A percentile compares a stretch with the other conserved stretches of the same genome.
Evolutionary conservation across 2,329 filamentous ascomycete species (phyloP).

Genomic region (Lachnellula occidentalis): DNA sequence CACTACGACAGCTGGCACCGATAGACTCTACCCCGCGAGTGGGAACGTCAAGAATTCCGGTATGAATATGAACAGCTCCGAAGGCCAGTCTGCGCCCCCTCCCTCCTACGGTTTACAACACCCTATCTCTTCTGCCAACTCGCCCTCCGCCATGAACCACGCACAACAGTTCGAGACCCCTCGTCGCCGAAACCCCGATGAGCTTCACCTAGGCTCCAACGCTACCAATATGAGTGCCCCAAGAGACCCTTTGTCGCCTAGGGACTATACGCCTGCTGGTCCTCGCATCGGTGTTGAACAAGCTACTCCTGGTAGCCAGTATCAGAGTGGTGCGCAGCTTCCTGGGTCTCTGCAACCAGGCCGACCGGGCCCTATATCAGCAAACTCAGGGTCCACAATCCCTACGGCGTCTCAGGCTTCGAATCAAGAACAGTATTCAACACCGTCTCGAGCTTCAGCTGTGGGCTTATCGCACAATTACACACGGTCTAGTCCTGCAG

Average conservation of each 20-base stretch:
- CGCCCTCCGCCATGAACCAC: slow-evolving; percentile 36
- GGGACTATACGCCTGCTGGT: slow-evolving; percentile 42
- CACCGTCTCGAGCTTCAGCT: slow-evolving; percentile 60
- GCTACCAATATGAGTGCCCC: slow-evolving; percentile 29
- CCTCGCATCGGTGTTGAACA: slow-evolving; percentile 56
- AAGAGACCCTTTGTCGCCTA: slow-evolving; percentile 31
- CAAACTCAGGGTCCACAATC: slow-evolving; percentile 53
- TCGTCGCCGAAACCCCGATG: slow-evolving; percentile 48
- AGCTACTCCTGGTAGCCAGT: slow-evolving; percentile 44
- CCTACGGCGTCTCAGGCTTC: slow-evolving; percentile 49
- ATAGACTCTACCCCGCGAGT: slow-evolving; percentile 36
- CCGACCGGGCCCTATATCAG: slow-evolving; percentile 46
- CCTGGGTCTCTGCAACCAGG: slow-evolving; percentile 58
- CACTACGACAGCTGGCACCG: slow-evolving; percentile 35
- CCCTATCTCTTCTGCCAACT: slow-evolving; percentile 17
- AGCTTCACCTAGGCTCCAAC: slow-evolving; percentile 47
- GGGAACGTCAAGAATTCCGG: slow-evolving; percentile 30
- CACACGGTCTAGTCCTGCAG: slow-evolving; percentile 75
- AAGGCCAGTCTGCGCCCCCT: slow-evolving; percentile 30
- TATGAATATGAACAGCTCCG: slow-evolving; percentile 13
- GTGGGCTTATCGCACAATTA: slow-evolving; percentile 67
- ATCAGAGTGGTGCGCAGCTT: slow-evolving; percentile 40
- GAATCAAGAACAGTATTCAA: slow-evolving; percentile 52
- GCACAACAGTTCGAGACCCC: slow-evolving; percentile 44
- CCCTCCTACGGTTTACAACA: slow-evolving; percentile 20